Evolutionary conservation across 192 early-diverging fungal species (phyloP), one percentile per base, ranked within the genome.

Genomic region (Chytriomyces sp.): DNA sequence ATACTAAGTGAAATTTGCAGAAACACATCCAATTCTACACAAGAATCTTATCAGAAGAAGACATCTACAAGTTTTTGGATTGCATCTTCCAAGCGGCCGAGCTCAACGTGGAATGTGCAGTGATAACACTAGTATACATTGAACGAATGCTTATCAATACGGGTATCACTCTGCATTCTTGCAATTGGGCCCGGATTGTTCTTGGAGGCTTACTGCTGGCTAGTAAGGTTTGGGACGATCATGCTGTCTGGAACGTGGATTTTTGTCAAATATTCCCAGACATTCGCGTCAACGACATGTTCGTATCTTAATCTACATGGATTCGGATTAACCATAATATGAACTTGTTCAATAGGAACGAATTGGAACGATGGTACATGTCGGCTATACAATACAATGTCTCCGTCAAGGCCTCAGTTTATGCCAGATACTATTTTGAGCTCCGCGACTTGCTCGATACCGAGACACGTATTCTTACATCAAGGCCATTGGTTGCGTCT

Each of bases 211-310:
- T 93, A 3, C 63, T 94, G n/a, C 77, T 90, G n/a, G 89, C 91
- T 5, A 84, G 90, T 39, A 94, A 94, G 77, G 91, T 94, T 0
- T 94, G 92, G 92, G 92, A 94, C 64, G 92, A 94, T 63, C 88
- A 90, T 64, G 92, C 92, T 3, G 89, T 94, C 10, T 94, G 90
- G 85, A 94, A 94, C 75, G 79, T 85, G 3, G 92, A 94, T 72
- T 92, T 91, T 73, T 84, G 84, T 54, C 86, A 88, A 59, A 91
- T 93, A 38, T 93, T 91, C 72, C 89, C 91, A 5, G 90, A 90
- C 26, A 80, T 91, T 14, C 70, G 74, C 3, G 86, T 93, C n/a
- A 74, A 77, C 26, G 83, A 91, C 49, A 84, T 92, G 82, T 91
- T 80, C 73, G 83, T 57, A n/a, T 37, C 38, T 59, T 59, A 52